Evolutionary conservation across 768 basidiomycete species (phyloP), one percentile per base, ranked within the genome.

Genomic region (Tubosaeta sp.): DNA sequence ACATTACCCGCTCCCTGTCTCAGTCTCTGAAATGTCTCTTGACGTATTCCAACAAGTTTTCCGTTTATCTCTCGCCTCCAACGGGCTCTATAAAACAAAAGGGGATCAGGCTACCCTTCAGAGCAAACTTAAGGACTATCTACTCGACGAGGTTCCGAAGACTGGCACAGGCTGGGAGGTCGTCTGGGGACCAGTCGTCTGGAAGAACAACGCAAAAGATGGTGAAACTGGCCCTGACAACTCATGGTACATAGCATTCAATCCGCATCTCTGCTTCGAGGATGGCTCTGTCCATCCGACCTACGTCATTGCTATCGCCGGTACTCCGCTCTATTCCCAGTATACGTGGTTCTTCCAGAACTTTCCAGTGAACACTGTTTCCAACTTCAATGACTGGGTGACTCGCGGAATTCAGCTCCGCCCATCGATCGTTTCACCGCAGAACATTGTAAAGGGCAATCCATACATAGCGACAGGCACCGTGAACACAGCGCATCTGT

Each of bases 101-200:
- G 49, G 46, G 17, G 37, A 35, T 5, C 46, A 42, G 13, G 32
- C 19, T 11, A 41, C 44, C 44, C 48, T 54, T 19, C 53, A 54
- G 33, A 6, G n/a, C 14, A 17, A n/a, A 10, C 56, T 54, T 33
- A 34, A 50, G 37, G 25, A 22, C 4, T 12, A 26, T 11, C 8
- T 31, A 5, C 16, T 50, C 7, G 6, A 14, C 4, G 17, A 17
- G 16, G 34, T 56, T 27, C 44, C 48, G 9, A 9, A 5, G 5
- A 14, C 47, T 11, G 42, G 53, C n/a, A 19, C 13, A 31, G 43
- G 10, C 6, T 54, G 53, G 56, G 17, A 33, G 12, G 17, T 51
- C 29, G 50, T 31, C 11, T 54, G 53, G 56, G 53, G 53, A n/a
- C 56, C 53, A 7, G 35, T 43, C 14, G 46, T 55, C 13, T 55